phyloP scores from a whole-genome alignment of 2,329 filamentous ascomycete species.

The Colletotrichum zoysiae region DNA sequence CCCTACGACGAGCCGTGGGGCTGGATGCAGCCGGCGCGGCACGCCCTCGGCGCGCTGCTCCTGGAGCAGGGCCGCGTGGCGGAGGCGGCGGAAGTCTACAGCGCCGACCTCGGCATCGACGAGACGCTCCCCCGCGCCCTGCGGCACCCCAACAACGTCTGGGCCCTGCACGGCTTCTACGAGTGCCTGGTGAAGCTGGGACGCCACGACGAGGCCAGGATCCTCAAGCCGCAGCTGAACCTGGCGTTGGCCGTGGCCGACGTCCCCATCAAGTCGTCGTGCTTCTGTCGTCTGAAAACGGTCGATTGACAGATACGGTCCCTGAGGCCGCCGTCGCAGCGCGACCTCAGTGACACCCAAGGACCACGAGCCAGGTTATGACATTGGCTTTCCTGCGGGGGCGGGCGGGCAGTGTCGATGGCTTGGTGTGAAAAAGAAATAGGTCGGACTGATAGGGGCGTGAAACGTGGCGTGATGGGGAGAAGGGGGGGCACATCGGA shows the following conservation, averaged over 20 bases:
- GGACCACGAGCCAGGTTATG: conserved; percentile 26
- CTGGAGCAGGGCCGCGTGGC: conserved; percentile 73
- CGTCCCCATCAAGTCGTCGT: conserved; percentile 68
- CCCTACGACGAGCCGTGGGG: conserved; percentile 83
- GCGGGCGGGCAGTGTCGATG: background rate
- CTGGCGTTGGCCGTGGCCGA: conserved; percentile 69
- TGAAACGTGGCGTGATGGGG: background rate
- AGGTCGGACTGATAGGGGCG: background rate
- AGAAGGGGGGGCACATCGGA: background rate
- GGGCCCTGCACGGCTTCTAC: conserved; percentile 79
- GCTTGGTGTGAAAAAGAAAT: background rate
- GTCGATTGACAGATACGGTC: conserved; percentile 38
- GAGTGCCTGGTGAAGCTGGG: conserved; percentile 74
- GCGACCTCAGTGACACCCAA: conserved; percentile 24
- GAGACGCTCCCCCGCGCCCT: conserved; percentile 72
- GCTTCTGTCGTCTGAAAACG: conserved; percentile 58
- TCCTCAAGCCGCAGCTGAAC: conserved; percentile 59
- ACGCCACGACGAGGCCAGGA: conserved; percentile 54
- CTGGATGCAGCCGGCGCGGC: conserved; percentile 81
- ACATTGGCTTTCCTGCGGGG: background rate
- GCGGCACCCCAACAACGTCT: conserved; percentile 80
- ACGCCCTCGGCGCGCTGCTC: conserved; percentile 77
- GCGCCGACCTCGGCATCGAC: conserved; percentile 71
- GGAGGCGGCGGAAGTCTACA: conserved; percentile 69
- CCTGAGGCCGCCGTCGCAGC: conserved; percentile 39